These are phyloP conservation scores for Saccharomycopsis fermentans DNA, from an alignment of 805 yeast species.

Conservation along the genomic window DNA sequence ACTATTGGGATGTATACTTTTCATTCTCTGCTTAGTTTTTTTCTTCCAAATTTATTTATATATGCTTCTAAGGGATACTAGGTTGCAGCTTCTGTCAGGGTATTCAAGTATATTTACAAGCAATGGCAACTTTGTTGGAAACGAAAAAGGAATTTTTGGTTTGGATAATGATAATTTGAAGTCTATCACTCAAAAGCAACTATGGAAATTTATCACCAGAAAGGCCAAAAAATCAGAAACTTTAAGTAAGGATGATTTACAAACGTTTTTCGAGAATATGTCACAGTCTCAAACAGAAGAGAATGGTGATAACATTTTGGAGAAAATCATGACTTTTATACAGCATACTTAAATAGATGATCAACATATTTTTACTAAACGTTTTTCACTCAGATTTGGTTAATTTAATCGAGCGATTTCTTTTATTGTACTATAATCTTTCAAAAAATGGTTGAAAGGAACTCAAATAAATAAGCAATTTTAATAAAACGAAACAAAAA, in stretches of 20 bases:
- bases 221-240: background rate
- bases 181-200: background rate
- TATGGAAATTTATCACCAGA: constrained; percentile 12
- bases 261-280: background rate
- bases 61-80: background rate
- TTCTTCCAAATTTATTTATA: background rate
- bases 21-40: background rate
- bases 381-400: background rate
- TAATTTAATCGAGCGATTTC: too few relatives aligned
- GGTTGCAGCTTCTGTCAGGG: background rate
- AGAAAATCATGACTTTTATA: background rate
- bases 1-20: background rate
- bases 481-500: background rate
- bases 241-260: background rate
- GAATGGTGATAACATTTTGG: background rate
- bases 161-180: background rate
- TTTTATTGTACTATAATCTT: background rate
- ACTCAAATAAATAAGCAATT: background rate
- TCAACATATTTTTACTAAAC: background rate
- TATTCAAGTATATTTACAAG: background rate
- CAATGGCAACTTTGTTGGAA: background rate
- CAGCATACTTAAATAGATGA: background rate
- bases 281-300: background rate
- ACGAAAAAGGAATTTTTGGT: background rate
- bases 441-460: background rate